A percentile compares a stretch with the other conserved stretches of the same genome.
Conservation (phyloP, 2,329 filamentous ascomycete species). For the Fusarium sterilihyphosum region DNA sequence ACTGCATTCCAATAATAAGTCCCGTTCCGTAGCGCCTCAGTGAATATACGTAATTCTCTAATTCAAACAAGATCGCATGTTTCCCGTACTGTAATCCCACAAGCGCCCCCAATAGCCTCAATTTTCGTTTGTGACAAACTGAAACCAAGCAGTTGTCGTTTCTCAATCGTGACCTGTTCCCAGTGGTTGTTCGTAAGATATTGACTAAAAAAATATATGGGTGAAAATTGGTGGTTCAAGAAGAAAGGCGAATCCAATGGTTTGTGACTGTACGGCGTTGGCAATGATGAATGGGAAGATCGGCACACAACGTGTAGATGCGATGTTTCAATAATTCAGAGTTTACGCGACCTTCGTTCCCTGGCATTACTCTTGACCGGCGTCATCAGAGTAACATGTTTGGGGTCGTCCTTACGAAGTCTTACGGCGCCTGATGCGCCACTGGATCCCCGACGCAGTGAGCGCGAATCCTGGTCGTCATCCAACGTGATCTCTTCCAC, state of each 20-base stretch:
- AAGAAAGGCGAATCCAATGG: conserved; percentile 43
- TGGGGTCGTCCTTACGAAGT: conserved; percentile 64
- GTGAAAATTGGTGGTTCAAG: conserved; percentile 42
- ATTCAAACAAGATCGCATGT: conserved; percentile 24
- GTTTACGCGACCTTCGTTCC: conserved; percentile 45
- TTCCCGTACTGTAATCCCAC: conserved; percentile 16
- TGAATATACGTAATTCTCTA: conserved; percentile 37
- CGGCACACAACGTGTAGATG: background rate
- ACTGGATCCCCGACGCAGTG: conserved; percentile 56
- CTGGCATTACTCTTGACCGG: conserved; percentile 57
- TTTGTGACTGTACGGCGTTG: conserved; percentile 18
- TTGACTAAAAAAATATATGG: conserved; percentile 47
- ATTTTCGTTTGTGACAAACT: conserved; percentile 31
- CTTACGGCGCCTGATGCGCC: conserved; percentile 57
- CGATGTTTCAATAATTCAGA: conserved; percentile 25
- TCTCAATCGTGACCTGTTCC: conserved; percentile 25
- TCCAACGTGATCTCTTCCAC: conserved; percentile 71
- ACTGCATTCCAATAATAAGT: conserved; percentile 10
- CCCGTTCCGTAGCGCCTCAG: conserved; percentile 32
- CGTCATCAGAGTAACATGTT: conserved; percentile 66
- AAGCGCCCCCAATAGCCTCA: conserved; percentile 23
- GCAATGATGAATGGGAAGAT: conserved; percentile 3
- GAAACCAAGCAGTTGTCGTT: conserved; percentile 35
- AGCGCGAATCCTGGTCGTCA: conserved; percentile 61
- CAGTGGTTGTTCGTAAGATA: conserved; percentile 29